phyloP scores from a whole-genome alignment of 441 rosid species.

The Populus hybrid region DNA sequence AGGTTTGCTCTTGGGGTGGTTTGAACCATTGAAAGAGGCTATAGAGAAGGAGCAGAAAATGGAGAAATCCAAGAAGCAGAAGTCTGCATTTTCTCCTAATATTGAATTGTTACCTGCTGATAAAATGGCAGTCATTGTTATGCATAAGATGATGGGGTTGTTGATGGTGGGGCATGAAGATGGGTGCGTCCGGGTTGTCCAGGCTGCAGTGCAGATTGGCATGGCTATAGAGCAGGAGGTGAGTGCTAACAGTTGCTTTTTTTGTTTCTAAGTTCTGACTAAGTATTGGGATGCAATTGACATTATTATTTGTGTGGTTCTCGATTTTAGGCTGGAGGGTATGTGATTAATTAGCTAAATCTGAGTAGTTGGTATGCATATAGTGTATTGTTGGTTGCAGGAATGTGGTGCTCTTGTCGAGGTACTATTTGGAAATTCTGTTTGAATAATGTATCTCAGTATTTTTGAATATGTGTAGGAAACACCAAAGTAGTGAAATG shows the following conservation, averaged over 20 bases:
- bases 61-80: conserved; percentile 61
- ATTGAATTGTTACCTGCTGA: conserved; percentile 76
- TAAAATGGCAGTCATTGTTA: conserved; percentile 87
- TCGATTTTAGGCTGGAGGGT: neutral
- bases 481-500: neutral
- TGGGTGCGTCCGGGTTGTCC: conserved; percentile 77
- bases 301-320: neutral
- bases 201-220: conserved; percentile 83
- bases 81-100: conserved; percentile 79
- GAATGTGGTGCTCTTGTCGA: neutral
- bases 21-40: conserved; percentile 77
- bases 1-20: conserved; percentile 83
- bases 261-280: neutral
- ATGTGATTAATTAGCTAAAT: neutral
- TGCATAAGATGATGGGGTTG: conserved; percentile 91
- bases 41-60: conserved; percentile 64
- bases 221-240: conserved; percentile 91
- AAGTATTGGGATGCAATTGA: neutral
- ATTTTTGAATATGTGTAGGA: neutral
- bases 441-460: neutral
- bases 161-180: conserved; percentile 60
- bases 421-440: neutral
- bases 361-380: neutral
- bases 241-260: conserved; percentile 12
- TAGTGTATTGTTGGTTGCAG: neutral